phyloP scores from a whole-genome alignment of 306 rosid genomes.

The Prosopis cineraria region DNA sequence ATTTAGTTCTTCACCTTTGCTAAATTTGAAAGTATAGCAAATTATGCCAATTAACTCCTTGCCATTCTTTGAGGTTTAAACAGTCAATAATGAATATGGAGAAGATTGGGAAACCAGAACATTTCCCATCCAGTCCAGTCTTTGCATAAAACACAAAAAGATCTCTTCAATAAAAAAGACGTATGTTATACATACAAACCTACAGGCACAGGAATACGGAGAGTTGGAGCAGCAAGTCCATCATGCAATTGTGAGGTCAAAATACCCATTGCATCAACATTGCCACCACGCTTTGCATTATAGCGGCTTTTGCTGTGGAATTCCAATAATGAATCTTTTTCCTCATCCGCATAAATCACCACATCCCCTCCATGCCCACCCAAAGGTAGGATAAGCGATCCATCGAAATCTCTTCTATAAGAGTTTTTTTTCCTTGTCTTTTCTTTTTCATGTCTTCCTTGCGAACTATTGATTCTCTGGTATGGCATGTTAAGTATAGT shows the following conservation, averaged over 20 bases:
- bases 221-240: slow-evolving; percentile 57
- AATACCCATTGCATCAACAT: slow-evolving; percentile 82
- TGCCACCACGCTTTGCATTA: slow-evolving; percentile 81
- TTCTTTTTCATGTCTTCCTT: slow-evolving; percentile 50
- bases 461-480: slow-evolving; percentile 34
- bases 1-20: slow-evolving; percentile 9
- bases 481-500: slow-evolving; percentile 58
- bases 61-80: neutral
- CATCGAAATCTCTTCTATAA: slow-evolving; percentile 81
- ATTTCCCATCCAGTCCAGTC: neutral
- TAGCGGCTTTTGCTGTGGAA: slow-evolving; percentile 52
- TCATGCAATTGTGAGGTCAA: slow-evolving; percentile 61
- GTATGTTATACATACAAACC: slow-evolving; percentile 61
- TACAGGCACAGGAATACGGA: slow-evolving; percentile 90
- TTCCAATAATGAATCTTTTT: slow-evolving; percentile 58
- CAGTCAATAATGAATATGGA: neutral
- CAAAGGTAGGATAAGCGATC: slow-evolving; percentile 69
- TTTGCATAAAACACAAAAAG: neutral
- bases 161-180: neutral
- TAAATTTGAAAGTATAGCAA: neutral
- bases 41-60: neutral
- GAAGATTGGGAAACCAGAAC: neutral
- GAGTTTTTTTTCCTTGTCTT: slow-evolving; percentile 50
- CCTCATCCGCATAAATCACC: slow-evolving; percentile 80
- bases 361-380: slow-evolving; percentile 96